Conservation (phyloP, 345 rosid genomes). For the Eucalyptus sp. region DNA sequence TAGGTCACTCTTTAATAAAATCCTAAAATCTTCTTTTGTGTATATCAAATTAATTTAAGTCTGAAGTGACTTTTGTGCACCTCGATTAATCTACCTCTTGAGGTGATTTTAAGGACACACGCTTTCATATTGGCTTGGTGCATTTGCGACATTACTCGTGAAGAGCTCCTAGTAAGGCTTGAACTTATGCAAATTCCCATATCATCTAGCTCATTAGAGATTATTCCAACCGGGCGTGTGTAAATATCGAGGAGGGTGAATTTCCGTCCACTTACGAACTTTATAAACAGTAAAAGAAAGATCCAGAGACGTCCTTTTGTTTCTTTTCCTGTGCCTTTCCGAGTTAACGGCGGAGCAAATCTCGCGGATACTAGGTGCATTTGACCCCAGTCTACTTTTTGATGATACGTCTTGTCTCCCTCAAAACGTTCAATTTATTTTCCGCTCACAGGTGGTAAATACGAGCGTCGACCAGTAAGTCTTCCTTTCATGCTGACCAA, state of each 20-base stretch:
- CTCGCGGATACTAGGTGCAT: no score
- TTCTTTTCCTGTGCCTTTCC: no score
- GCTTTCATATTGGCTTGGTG: not conserved
- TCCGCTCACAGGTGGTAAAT: no score
- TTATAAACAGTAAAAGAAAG: no score
- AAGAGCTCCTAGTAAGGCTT: not conserved
- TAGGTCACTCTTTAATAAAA: no score
- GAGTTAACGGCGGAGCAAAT: no score
- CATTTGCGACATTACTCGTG: not conserved
- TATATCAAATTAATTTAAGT: no score
- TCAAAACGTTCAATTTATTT: not conserved
- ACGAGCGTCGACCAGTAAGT: not conserved
- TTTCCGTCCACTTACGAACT: not conserved
- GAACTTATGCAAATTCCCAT: no score
- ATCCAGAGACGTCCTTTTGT: not conserved
- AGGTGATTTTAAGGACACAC: rapidly evolving
- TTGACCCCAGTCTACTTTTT: no score
- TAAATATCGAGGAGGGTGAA: not conserved
- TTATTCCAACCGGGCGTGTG: not conserved
- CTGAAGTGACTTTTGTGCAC: rapidly evolving
- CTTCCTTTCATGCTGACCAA: not conserved
- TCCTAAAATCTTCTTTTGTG: rapidly evolving
- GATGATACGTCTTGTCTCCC: not conserved
- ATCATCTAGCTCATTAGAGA: not conserved
- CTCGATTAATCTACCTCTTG: not conserved